Conservation (phyloP, 192 early-diverging fungal genomes). For the Coemansia sp. region DNA sequence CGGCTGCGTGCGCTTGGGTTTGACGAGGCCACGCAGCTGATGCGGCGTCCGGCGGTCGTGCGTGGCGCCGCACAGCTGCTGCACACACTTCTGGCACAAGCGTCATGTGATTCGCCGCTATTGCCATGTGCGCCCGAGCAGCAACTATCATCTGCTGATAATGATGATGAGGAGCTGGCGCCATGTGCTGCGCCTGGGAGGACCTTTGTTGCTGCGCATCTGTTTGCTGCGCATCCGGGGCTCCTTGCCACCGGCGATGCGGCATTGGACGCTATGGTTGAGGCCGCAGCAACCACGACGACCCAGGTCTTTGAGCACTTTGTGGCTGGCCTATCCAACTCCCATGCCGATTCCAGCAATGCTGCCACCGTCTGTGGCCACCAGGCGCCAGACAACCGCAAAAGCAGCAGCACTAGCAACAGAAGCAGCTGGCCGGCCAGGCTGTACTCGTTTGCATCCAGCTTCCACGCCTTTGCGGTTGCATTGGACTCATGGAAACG, state of each 20-base stretch:
- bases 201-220: constrained; percentile 30
- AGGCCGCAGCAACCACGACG: constrained; percentile 30
- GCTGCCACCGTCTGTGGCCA: background rate
- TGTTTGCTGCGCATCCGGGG: constrained; percentile 40
- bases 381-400: background rate
- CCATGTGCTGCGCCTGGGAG: constrained; percentile 22
- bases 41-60: constrained; percentile 18
- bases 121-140: constrained; percentile 2
- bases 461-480: constrained; percentile 35
- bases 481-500: constrained; percentile 49
- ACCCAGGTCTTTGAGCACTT: constrained; percentile 29
- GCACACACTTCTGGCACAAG: constrained; percentile 8
- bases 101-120: constrained; percentile 5
- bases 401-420: background rate
- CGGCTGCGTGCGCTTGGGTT: constrained; percentile 23
- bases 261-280: constrained; percentile 32
- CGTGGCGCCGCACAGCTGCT: constrained; percentile 22
- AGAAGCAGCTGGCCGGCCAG: constrained; percentile 17
- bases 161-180: background rate
- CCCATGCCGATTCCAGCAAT: background rate
- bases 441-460: constrained; percentile 25
- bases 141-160: background rate
- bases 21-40: constrained; percentile 34
- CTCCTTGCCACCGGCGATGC: constrained; percentile 27
- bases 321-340: constrained; percentile 2